Evolutionary conservation across 2,329 filamentous ascomycete genomes (phyloP), one percentile per base, ranked within the genome.

Genomic region (Colletotrichum sp.): DNA sequence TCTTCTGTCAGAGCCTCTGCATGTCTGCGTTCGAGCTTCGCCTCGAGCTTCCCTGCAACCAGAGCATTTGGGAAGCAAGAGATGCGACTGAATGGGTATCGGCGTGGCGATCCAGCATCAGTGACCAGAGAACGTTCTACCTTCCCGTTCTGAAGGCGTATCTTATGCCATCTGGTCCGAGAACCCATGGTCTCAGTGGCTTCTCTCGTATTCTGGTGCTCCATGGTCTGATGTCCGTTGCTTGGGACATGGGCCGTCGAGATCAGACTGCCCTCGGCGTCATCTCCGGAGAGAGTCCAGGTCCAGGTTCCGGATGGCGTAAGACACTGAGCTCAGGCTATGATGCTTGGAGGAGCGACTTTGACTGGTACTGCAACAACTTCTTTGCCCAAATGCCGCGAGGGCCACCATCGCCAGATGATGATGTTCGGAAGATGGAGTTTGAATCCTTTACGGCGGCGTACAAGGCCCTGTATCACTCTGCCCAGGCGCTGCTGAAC

Each of bases 1-100:
- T 93, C 0, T 93, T 93, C 80, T 92, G 90, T n/a, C 91, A 93
- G 79, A 92, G 90, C 6, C 86, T 93, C 0, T 93, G 91, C 82
- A 93, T 93, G 91, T 93, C 90, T 2, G 90, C 91, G 0, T 93
- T 93, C 66, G 91, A 93, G 78, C 85, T 93, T 1, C 87, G 90
- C 1, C 87, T 91, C 0, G 85, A 87, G 3, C 81, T 93, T 4
- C 92, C 91, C 0, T 92, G 90, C 78, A 85, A 87, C 55, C 86
- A 91, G 66, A 80, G 84, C 0, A 78, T 89, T 0, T 93, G 92
- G 91, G 91, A 93, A 80, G 90, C 92, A 3, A 81, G 85, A 2
- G 87, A 89, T 0, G 87, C 90, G 0, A 84, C 86, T 8, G 85
- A 87, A 43, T 91, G 91, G 90, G 83, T 84, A 2, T 84, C 85